Evolutionary conservation across 2,329 filamentous ascomycete genomes (phyloP).

Genomic region (Gaeumannomyces tritici): DNA sequence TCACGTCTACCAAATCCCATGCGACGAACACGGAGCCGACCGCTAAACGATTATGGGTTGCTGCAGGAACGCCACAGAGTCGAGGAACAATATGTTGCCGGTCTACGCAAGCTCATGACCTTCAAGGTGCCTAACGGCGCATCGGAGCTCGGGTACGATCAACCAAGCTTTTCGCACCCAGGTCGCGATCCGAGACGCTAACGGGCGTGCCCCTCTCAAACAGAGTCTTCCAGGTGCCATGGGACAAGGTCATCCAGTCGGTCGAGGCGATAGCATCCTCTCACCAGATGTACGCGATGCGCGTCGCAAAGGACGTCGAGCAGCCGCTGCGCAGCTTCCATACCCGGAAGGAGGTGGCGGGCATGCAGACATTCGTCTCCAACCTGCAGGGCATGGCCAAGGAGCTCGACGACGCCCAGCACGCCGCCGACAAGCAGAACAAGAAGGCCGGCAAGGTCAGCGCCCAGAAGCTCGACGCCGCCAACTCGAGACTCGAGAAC

Average conservation of each 20-base stretch:
- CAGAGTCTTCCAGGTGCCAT: slow-evolving; percentile 84
- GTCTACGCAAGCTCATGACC: slow-evolving; percentile 70
- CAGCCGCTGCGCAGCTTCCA: slow-evolving; percentile 69
- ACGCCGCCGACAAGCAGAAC: slow-evolving; percentile 74
- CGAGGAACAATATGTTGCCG: slow-evolving; percentile 80
- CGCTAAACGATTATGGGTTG: background rate
- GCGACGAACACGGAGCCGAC: background rate
- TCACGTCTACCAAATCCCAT: slow-evolving; percentile 9
- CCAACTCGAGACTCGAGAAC: slow-evolving; percentile 62
- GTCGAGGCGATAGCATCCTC: slow-evolving; percentile 74
- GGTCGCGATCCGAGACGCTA: background rate
- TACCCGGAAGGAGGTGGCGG: slow-evolving; percentile 65
- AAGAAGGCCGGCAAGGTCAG: slow-evolving; percentile 71
- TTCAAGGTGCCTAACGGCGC: slow-evolving; percentile 65
- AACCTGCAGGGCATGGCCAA: slow-evolving; percentile 75
- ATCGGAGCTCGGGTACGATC: slow-evolving; percentile 73
- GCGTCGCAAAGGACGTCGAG: slow-evolving; percentile 85
- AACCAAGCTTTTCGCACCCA: background rate
- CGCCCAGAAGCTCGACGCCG: slow-evolving; percentile 67
- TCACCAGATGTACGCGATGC: slow-evolving; percentile 69
- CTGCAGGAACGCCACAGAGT: slow-evolving; percentile 79
- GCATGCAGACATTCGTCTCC: slow-evolving; percentile 69
- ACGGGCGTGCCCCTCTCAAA: slow-evolving; percentile 25
- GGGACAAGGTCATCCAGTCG: slow-evolving; percentile 76
- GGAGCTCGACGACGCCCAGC: slow-evolving; percentile 75